Base-by-base conservation (phyloP, 331 rosid genomes). In the Acacia concinna region DNA sequence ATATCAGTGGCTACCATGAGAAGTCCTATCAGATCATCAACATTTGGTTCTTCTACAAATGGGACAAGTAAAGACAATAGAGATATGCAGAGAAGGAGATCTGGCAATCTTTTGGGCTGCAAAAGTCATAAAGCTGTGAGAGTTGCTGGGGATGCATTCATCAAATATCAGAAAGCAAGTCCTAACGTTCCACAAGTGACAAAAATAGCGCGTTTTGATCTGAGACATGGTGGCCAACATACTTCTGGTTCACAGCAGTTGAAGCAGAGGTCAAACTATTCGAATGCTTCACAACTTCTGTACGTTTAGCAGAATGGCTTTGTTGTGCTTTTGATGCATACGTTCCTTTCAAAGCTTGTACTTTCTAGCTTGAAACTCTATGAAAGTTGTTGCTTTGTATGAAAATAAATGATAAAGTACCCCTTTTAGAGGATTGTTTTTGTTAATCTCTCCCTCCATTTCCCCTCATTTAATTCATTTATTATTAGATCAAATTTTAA, bases 71-170 rank as follows among this genome's bases (percentile, higher is more conserved):
- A 65, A 70, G 60, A 43, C 64, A 83, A 5, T 75, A 84, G 40
- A 78, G 91, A 80, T 76, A 74, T 82, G 5, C 93, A 78, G 47
- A 84, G 78, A 82, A 79, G 89, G 49, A 89, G 84, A 31, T 46
- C 93, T 0, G 41, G 83, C 4, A 82, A 68, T 18, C 69, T 90
- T 28, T 80, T 88, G 77, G 98, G 98, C 35, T 93, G 99, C 80
- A 93, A 82, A 85, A 95, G 90, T 81, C 88, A 95, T 5, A 93
- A 91, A 76, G 85, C 97, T 38, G 96, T 91, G 32, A 90, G 85
- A 68, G 90, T 95, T 40, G 98, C 87, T 18, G 87, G 78, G 54
- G 88, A 88, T 85, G 90, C 87, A 23, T 79, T 89, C 71, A 85
- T 81, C 54, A 43, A 79, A 6, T 57, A 18, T 68, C 88, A 82